Evolutionary conservation across 805 yeast species (phyloP).

Genomic region (Zygosaccharomyces kombuchaensis): DNA sequence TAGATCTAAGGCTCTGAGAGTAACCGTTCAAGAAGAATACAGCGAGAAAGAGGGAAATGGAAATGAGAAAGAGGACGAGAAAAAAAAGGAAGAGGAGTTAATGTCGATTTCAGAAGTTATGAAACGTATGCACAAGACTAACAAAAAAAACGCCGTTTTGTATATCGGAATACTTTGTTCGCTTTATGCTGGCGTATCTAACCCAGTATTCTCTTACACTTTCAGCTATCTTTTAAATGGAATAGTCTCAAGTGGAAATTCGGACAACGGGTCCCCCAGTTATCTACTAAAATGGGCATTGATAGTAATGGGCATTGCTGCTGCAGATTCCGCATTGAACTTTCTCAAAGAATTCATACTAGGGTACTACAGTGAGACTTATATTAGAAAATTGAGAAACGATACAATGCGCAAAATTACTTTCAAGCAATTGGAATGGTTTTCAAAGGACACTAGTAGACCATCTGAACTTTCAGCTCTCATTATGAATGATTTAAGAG

Average conservation of each 20-base stretch:
- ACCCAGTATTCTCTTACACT: conserved; percentile 75
- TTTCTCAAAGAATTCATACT: conserved; percentile 49
- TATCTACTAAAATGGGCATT: conserved; percentile 62
- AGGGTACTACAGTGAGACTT: conserved; percentile 58
- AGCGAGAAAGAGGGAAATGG: background rate
- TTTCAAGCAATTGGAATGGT: conserved; percentile 53
- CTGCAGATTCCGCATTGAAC: conserved; percentile 54
- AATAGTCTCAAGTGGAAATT: conserved; percentile 45
- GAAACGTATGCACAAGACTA: conserved; percentile 29
- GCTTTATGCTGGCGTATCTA: conserved; percentile 54
- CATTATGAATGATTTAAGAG: conserved; percentile 77
- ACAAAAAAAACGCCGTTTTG: conserved; percentile 30
- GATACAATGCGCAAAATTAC: conserved; percentile 46
- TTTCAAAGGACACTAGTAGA: conserved; percentile 36
- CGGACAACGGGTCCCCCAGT: conserved; percentile 27
- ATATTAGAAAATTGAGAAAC: conserved; percentile 56
- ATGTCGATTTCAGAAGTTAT: conserved; percentile 31
- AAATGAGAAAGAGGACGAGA: conserved; percentile 12
- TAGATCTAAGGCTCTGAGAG: conserved; percentile 5
- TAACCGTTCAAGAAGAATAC: background rate
- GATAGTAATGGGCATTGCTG: conserved; percentile 57
- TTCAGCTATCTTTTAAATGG: conserved; percentile 66
- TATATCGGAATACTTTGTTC: conserved; percentile 51
- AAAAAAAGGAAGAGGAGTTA: conserved; percentile 18
- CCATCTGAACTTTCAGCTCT: conserved; percentile 59